phyloP scores from a whole-genome alignment of 352 stramenopile genomes.

The Pythium phragmitis region DNA sequence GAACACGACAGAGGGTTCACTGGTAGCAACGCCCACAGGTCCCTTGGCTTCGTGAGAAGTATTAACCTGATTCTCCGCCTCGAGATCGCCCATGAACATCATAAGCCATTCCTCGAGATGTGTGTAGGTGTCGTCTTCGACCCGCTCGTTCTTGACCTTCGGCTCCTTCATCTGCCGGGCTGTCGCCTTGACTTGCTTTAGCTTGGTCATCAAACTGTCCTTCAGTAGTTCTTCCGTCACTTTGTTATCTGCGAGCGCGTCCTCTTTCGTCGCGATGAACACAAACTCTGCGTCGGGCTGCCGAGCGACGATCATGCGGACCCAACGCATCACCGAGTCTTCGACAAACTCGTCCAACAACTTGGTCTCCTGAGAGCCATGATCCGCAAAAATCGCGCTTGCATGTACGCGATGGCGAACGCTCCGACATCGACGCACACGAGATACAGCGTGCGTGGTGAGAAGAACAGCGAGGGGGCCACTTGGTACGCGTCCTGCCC shows the following conservation, averaged over 20 bases:
- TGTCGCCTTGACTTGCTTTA: background rate
- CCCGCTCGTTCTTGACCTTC: background rate
- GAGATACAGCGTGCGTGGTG: conserved; percentile 14
- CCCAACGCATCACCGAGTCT: background rate
- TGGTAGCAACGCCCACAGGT: background rate
- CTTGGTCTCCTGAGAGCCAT: background rate
- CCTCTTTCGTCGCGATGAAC: conserved; percentile 15
- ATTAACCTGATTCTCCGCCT: too few species aligned
- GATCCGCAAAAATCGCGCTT: conserved; percentile 3
- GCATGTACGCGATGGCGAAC: conserved; percentile 1
- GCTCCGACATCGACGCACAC: conserved; percentile 16
- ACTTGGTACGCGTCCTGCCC: conserved; percentile 18
- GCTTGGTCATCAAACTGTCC: background rate
- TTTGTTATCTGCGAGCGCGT: conserved; percentile 3
- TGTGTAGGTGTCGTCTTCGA: too few species aligned
- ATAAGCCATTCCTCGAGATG: too few species aligned
- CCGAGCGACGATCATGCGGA: conserved; percentile 12
- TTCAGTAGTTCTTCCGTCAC: background rate
- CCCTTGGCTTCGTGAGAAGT: too few species aligned
- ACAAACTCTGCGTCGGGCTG: conserved; percentile 22
- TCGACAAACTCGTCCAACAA: conserved; percentile 16
- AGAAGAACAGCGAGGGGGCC: conserved; percentile 21
- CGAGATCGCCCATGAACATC: too few species aligned
- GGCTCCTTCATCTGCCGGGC: background rate
- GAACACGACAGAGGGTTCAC: background rate